Conservation (phyloP, 1,139 yeast genomes). For the Yamadazyma mexicana region DNA sequence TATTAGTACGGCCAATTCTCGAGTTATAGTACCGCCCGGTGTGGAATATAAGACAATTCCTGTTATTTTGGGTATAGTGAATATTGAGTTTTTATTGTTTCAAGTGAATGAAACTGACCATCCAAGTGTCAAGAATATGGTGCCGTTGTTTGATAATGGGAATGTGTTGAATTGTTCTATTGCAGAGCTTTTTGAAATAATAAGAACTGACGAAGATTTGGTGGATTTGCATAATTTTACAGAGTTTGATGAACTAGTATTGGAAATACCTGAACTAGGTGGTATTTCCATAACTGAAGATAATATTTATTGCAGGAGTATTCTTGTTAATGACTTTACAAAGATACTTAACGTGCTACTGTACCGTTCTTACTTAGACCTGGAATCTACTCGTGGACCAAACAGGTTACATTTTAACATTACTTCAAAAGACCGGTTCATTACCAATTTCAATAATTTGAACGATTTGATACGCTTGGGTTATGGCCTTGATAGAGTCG, state of each 20-base stretch:
- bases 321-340: conserved; percentile 34
- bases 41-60: conserved; percentile 16
- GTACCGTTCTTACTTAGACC: conserved; percentile 10
- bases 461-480: conserved; percentile 25
- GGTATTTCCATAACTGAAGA: conserved; percentile 40
- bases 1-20: neutral
- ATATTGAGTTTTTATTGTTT: conserved; percentile 25
- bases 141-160: conserved; percentile 25
- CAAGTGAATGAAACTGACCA: conserved; percentile 17
- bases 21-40: conserved; percentile 2
- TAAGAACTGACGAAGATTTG: conserved; percentile 30
- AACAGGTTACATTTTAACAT: conserved; percentile 24
- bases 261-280: conserved; percentile 34
- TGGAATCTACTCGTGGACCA: conserved; percentile 16
- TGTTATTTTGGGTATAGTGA: conserved; percentile 20
- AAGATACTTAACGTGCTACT: conserved; percentile 28
- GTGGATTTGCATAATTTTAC: conserved; percentile 26
- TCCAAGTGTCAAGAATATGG: conserved; percentile 16
- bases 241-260: conserved; percentile 29
- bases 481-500: conserved; percentile 20
- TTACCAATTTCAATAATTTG: conserved; percentile 29
- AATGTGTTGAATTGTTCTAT: conserved; percentile 19
- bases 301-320: conserved; percentile 31
- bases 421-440: conserved; percentile 31
- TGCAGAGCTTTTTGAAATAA: conserved; percentile 25